Evolutionary conservation across 176 grass and related monocot genomes (phyloP).

Genomic region (Juncus inflexus): DNA sequence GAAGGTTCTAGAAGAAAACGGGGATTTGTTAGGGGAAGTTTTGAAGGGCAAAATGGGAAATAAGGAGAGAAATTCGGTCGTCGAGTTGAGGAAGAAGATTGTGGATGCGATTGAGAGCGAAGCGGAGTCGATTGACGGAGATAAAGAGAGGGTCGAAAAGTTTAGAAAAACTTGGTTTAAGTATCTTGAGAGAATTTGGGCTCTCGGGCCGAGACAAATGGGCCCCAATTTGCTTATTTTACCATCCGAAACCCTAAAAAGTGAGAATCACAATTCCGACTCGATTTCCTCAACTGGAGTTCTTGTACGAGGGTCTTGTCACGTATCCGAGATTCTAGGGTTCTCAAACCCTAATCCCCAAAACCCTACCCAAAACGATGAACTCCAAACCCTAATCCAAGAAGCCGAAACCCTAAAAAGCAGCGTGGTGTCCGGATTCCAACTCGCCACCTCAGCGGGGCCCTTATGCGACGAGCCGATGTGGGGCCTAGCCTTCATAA

Average conservation of each 20-base stretch:
- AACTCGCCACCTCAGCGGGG: constrained; percentile 63
- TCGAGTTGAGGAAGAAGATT: constrained; percentile 50
- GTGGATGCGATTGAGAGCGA: constrained; percentile 66
- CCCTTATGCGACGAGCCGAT: constrained; percentile 89
- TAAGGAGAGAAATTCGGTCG: constrained; percentile 47
- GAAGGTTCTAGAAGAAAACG: constrained; percentile 81
- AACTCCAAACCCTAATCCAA: constrained; percentile 36
- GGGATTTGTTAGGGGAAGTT: constrained; percentile 53
- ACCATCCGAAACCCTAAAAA: constrained; percentile 29
- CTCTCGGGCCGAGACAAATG: constrained; percentile 63
- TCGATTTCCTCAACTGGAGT: constrained; percentile 32
- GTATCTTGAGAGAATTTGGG: constrained; percentile 63
- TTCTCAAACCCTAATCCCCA: constrained; percentile 38
- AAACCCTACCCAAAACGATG: constrained; percentile 12
- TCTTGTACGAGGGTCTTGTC: constrained; percentile 45
- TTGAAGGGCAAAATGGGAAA: constrained; percentile 62
- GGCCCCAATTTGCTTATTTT: constrained; percentile 66
- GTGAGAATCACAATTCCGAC: too few relatives aligned
- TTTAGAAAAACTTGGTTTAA: constrained; percentile 44
- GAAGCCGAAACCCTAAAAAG: constrained; percentile 66
- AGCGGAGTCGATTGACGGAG: constrained; percentile 46
- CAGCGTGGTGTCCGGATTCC: constrained; percentile 79
- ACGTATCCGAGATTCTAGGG: constrained; percentile 65
- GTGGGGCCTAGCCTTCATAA: constrained; percentile 81
- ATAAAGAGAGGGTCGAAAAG: constrained; percentile 64